Base-by-base conservation (phyloP, 2,329 filamentous ascomycete species). In the Alternaria metachromatica region DNA sequence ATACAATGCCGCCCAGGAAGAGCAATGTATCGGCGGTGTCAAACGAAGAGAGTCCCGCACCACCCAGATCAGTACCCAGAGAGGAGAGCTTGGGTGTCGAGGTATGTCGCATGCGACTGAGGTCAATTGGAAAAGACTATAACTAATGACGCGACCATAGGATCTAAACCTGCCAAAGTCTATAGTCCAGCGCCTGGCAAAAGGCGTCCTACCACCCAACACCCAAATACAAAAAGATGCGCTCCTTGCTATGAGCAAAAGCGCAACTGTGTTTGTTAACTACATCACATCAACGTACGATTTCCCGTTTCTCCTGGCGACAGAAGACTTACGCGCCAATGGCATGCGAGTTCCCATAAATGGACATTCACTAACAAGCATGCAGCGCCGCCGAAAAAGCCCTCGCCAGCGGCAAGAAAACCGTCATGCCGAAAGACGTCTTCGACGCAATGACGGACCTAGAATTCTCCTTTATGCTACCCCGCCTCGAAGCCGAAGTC, bases 171-270 rank as follows among this genome's bases (percentile, higher is more conserved):
- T 96, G 13, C 92, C 92, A 30, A 93, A 92, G 76, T 93, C 91
- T 7, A 93, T 95, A 80, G 90, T 95, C 69, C 91, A 91, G 57
- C 86, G 92, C 58, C 85, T 96, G 33, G 91, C 92, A 44, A 95
- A 95, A 82, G 90, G 91, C 44, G 91, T 93, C 6, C 83, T 96
- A 6, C 92, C 92, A 1, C 86, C 91, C 6, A 94, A 94, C 76
- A 94, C 92, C 6, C 91, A 93, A 80, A 92, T 95, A 53, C 92
- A 95, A 78, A 92, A 90, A 74, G 93, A 94, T 82, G 92, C 92
- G 45, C 87, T 94, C 58, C 81, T 93, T 55, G 92, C 92, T 10
- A 86, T 96, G 82, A 91, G 88, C 69, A 94, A 94, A 81, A 92
- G 91, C 79, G 90, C 92, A 8, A 94, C 91, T 1, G 89, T 96